Base-by-base conservation (phyloP, 257 asterid genomes). In the Linaria vulgaris region DNA sequence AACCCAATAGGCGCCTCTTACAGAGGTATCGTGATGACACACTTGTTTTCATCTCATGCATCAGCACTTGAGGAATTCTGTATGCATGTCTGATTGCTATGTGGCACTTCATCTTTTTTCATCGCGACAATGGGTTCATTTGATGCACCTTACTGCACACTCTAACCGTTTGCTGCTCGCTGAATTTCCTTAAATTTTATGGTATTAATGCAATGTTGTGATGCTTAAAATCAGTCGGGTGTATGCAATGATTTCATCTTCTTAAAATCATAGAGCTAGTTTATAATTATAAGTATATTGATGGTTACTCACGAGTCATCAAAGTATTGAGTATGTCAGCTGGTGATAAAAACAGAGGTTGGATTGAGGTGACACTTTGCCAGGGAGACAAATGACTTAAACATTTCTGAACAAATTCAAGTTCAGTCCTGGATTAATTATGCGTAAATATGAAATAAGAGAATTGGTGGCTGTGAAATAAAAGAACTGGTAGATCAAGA, bases 1-100 rank as follows among this genome's bases (percentile, higher is more conserved):
- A 90, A 66, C 97, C 97, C 64, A 94, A 87, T 63, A 79, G 89
- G 69, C 95, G 91, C 55, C 81, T 90, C 70, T 75, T 90, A 82
- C 97, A 90, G 74, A 90, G 97, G 97, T 88, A 86, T 25, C 57
- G 23, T 52, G 39, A 55, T 44, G 69, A 25, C 17, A 13, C 74
- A 39, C 61, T 51, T 66, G 41, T 50, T 46, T 12, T 41, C 23
- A 22, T 69, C 47, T 1, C 59, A 63, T 37, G 55, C 57, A 12
- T 59, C 39, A 66, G 58, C 16, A 11, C 23, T 16, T 56, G 31
- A 52, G 34, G 25, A 23, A 17, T 30, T 23, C 15, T 52, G 51
- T 16, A 1, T 52, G 14, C 14, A 31, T 65, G 38, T 46, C n/a
- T 30, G 37, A 46, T 54, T 11, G 47, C 14, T 60, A 27, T 69